Base-by-base conservation (phyloP, 768 basidiomycete genomes). In the Leucocoprinus birnbaumii region DNA sequence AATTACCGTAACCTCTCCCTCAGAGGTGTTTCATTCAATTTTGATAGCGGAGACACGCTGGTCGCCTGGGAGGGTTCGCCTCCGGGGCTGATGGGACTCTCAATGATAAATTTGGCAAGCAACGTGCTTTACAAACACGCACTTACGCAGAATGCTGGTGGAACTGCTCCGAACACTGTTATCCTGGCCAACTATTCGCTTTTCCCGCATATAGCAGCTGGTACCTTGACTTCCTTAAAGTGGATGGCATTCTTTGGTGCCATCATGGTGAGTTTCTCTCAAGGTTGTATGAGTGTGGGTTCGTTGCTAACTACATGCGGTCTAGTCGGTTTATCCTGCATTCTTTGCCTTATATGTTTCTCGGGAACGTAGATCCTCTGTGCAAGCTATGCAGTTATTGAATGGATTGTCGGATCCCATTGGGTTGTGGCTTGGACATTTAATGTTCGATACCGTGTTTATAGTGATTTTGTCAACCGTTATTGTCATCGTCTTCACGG, bases 321-420 rank as follows among this genome's bases (percentile, higher is more conserved):
- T 13, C 31, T 52, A 89, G 86, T 75, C 86, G 10, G 84, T 89
- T 1, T 91, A 80, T 63, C 87, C 90, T n/a, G 89, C 89, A 2
- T 92, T 92, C 71, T 90, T 83, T 60, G 79, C 87, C 9, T 66
- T 92, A 13, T 92, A 92, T 65, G 87, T 89, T 3, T 83, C 87
- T 0, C 77, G 76, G 57, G 90, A 92, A 63, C 80, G 87, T 9
- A 77, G 82, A 2, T 81, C 84, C 0, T 82, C 83, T 2, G 86
- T 91, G 0, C 87, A 91, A 64, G 86, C 89, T 2, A 92, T 91
- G 86, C 89, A 91, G 62, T 72, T 87, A 34, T 87, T 86, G 34
- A 89, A 91, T 65, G 89, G 89, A 1, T 67, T 91, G 24, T 76
- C 83, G 1, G 75, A 89, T 61, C 84, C 87, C 18, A 66, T 83